These are phyloP conservation scores for Naganishia albida DNA, from an alignment of 1,284 basidiomycete genomes.

Conservation along the genomic window DNA sequence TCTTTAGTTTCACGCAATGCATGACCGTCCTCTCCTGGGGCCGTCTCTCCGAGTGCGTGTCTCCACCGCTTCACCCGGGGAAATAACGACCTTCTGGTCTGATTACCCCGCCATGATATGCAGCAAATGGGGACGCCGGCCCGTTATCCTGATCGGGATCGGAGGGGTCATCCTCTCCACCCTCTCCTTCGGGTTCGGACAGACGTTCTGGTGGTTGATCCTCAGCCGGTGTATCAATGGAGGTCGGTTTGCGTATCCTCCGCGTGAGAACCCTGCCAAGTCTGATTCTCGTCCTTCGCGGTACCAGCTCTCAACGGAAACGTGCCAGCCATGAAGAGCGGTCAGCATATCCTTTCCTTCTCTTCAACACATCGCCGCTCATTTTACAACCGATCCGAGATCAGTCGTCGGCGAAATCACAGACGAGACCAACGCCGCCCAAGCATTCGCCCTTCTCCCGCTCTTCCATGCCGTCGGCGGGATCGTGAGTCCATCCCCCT, in stretches of 20 bases:
- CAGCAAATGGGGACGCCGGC: conserved; percentile 27
- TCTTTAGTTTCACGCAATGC: conserved; percentile 27
- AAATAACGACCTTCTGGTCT: background rate
- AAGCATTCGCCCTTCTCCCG: conserved; percentile 35
- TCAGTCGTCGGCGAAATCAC: conserved; percentile 35
- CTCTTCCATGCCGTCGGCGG: conserved; percentile 34
- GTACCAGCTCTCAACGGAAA: conserved; percentile 32
- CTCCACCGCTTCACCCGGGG: background rate
- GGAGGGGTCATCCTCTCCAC: conserved; percentile 20
- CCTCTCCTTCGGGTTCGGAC: conserved; percentile 25
- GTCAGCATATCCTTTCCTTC: background rate
- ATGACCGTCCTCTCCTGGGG: conserved; percentile 28
- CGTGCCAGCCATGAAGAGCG: conserved; percentile 36
- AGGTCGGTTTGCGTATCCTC: background rate
- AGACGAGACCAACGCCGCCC: conserved; percentile 34
- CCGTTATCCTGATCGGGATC: conserved; percentile 20
- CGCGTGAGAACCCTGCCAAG: no score
- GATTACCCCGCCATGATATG: background rate
- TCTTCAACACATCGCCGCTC: background rate
- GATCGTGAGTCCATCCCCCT: conserved; percentile 18
- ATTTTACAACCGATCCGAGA: background rate
- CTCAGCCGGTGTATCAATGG: conserved; percentile 19
- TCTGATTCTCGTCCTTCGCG: background rate
- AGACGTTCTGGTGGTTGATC: conserved; percentile 18
- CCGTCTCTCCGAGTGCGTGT: conserved; percentile 25